Evolutionary conservation across 2,329 filamentous ascomycete species (phyloP).

Genomic region (Zymoseptoria crescenta): DNA sequence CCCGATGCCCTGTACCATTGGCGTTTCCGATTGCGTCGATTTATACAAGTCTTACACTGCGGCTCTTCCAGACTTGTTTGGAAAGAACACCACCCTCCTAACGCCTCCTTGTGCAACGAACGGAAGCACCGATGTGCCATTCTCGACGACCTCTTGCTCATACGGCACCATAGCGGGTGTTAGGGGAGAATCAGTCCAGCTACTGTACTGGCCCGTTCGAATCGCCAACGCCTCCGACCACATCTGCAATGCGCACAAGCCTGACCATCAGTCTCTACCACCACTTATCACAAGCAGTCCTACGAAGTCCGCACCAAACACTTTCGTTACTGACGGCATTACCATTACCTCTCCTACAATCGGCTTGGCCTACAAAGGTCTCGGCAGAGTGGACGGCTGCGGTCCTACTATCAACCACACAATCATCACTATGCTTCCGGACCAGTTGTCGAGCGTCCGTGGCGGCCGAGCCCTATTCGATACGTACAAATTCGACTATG

Average conservation of each 20-base stretch:
- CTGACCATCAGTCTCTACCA: no score
- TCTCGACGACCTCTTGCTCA: slow-evolving; percentile 1
- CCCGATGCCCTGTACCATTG: slow-evolving; percentile 12
- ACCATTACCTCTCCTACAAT: slow-evolving; percentile 20
- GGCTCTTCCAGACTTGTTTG: background rate
- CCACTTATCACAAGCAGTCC: background rate
- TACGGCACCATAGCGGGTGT: background rate
- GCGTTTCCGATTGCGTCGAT: slow-evolving; percentile 5
- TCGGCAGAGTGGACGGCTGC: slow-evolving; percentile 17
- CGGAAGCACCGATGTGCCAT: slow-evolving; percentile 3
- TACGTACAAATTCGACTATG: slow-evolving; percentile 15
- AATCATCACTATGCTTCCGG: slow-evolving; percentile 15
- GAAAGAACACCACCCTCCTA: background rate
- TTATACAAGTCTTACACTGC: slow-evolving; percentile 7
- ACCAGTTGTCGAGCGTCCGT: slow-evolving; percentile 15
- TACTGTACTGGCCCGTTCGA: slow-evolving; percentile 21
- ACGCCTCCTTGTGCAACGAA: slow-evolving; percentile 11
- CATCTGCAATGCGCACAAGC: slow-evolving; percentile 1
- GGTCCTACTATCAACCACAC: slow-evolving; percentile 16
- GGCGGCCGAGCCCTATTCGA: slow-evolving; percentile 12
- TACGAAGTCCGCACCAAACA: slow-evolving; percentile 14
- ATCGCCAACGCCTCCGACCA: slow-evolving; percentile 5
- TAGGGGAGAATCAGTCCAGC: background rate
- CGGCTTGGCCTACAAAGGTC: slow-evolving; percentile 11
- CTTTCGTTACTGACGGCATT: slow-evolving; percentile 18